Conservation (phyloP, 2,329 filamentous ascomycete genomes). For the Fusarium tuaranense region DNA sequence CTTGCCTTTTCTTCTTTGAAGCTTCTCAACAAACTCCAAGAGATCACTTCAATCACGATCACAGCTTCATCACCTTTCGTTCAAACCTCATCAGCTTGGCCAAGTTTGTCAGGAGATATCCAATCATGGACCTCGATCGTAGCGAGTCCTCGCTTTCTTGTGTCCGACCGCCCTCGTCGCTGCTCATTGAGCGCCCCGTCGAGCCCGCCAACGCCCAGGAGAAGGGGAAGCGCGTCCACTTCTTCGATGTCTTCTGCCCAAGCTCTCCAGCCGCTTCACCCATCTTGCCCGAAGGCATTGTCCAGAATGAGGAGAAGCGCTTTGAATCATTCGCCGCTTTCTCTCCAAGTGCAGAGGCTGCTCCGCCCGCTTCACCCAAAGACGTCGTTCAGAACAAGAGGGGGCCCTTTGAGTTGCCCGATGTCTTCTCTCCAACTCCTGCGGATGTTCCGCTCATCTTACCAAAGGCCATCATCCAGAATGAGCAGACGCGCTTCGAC, state of each 20-base stretch:
- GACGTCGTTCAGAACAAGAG: background rate
- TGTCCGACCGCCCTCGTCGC: constrained; percentile 25
- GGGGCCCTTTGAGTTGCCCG: background rate
- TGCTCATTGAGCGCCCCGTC: constrained; percentile 26
- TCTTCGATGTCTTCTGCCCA: background rate
- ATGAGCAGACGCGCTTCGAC: background rate
- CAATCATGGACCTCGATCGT: constrained; percentile 16
- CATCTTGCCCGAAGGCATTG: background rate
- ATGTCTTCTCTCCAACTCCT: background rate
- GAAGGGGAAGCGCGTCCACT: background rate
- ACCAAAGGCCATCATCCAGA: background rate
- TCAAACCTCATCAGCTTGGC: background rate
- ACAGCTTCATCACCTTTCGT: background rate
- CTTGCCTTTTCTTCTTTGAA: background rate
- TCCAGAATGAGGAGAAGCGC: background rate
- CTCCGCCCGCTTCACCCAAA: background rate
- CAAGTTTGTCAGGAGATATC: background rate
- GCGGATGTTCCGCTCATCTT: background rate
- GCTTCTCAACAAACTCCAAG: background rate
- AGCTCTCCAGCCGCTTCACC: background rate
- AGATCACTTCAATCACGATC: background rate
- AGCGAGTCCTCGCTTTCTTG: constrained; percentile 12
- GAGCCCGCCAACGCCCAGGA: background rate
- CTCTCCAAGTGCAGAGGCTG: background rate
- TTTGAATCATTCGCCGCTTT: background rate